Evolutionary conservation across 257 asterid species (phyloP).

Genomic region (Perilla frutescens): DNA sequence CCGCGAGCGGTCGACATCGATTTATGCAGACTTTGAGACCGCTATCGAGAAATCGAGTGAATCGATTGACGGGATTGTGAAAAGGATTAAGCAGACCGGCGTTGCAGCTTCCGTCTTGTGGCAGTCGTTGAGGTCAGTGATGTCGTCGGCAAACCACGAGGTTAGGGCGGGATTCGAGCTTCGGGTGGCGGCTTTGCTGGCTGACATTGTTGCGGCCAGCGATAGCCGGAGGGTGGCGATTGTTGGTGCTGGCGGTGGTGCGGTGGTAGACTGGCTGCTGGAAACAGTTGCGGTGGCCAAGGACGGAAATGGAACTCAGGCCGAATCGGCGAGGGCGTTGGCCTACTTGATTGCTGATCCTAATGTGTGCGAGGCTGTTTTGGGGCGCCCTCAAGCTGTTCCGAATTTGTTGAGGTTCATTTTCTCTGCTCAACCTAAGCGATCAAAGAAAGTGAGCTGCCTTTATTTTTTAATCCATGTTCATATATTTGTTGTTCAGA

Average conservation of each 20-base stretch:
- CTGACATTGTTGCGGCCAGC: conserved; percentile 93
- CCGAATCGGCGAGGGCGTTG: conserved; percentile 94
- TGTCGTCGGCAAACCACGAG: conserved; percentile 96
- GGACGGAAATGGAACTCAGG: conserved; percentile 75
- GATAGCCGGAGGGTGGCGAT: conserved; percentile 90
- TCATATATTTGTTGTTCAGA: conserved; percentile 2
- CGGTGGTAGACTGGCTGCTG: conserved; percentile 91
- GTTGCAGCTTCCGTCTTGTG: conserved; percentile 89
- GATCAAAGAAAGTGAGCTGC: conserved; percentile 66
- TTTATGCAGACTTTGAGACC: conserved; percentile 57
- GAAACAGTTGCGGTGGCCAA: conserved; percentile 75
- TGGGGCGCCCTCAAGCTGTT: conserved; percentile 88
- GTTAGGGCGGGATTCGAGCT: conserved; percentile 94
- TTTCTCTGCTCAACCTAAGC: conserved; percentile 86
- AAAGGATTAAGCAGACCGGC: conserved; percentile 83
- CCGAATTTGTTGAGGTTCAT: conserved; percentile 86
- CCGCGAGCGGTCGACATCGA: conserved; percentile 24
- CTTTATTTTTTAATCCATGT: conserved; percentile 3
- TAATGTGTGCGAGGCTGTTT: conserved; percentile 70
- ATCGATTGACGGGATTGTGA: conserved; percentile 53
- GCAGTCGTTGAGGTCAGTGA: conserved; percentile 88
- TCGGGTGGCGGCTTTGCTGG: conserved; percentile 91
- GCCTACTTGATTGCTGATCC: conserved; percentile 90
- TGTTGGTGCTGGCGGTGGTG: conserved; percentile 96
- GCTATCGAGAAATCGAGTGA: conserved; percentile 64